Conservation (phyloP, 805 yeast species). For the Suhomyces sp. region DNA sequence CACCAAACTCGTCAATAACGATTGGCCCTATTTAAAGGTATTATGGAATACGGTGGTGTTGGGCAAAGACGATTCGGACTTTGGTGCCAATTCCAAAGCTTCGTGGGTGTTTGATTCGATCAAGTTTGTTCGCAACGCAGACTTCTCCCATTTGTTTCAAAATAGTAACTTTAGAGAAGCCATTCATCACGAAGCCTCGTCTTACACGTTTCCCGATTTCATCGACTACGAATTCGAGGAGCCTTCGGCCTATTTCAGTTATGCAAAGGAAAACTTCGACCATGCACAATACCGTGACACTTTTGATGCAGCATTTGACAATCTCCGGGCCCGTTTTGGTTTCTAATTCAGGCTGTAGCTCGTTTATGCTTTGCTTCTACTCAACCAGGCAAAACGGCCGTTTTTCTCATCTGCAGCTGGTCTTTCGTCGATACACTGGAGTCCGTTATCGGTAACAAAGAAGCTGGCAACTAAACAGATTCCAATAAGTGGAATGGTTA, state of each 20-base stretch:
- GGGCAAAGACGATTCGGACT: background rate
- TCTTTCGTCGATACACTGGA: constrained; percentile 35
- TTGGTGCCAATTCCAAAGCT: background rate
- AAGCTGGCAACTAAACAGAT: constrained; percentile 29
- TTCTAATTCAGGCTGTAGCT: background rate
- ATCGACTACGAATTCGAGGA: constrained; percentile 1
- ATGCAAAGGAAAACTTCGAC: constrained; percentile 5
- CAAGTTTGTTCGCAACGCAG: background rate
- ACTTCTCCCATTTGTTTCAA: background rate
- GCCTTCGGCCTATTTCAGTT: constrained; percentile 7
- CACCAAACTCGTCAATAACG: constrained; percentile 16
- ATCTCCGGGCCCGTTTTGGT: background rate
- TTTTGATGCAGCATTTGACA: background rate
- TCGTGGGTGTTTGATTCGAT: background rate
- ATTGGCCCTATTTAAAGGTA: constrained; percentile 9
- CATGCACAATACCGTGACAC: background rate
- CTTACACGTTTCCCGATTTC: background rate
- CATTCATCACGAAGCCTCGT: background rate
- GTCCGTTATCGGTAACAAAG: constrained; percentile 34
- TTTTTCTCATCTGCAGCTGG: background rate
- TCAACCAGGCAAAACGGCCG: background rate
- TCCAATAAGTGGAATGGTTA: constrained; percentile 34
- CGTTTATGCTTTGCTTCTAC: background rate
- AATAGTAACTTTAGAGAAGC: background rate
- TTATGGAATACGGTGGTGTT: background rate